Base-by-base conservation (phyloP, 257 asterid species). In the Forsythia viridissima region DNA sequence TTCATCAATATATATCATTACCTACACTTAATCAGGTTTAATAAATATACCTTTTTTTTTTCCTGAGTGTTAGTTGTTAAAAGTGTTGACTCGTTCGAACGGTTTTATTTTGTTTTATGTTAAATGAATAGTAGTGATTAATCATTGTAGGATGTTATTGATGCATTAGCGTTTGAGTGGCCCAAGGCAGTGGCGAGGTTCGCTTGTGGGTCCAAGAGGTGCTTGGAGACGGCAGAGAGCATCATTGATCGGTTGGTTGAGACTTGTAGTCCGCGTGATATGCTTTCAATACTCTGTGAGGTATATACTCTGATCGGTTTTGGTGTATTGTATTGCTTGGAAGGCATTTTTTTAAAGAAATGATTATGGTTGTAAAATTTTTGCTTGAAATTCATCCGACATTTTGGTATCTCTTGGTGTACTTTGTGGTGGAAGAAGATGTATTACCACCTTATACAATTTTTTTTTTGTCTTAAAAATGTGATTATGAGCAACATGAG, bases 261-360 rank as follows among this genome's bases (percentile, higher is more conserved):
- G 72, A 85, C 44, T 75, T 89, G 95, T 66, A 82, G 80, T 82
- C 92, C 99, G 6, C 97, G 98, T 0, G 99, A 95, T 67, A 90
- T 93, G 99, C 92, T 93, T 79, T 75, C 99, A 18, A 82, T 92
- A 83, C 89, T 95, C 44, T 90, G 90, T 75, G 98, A 88, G 86
- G 99, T 94, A 82, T 67, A 42, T 70, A 57, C 24, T 76, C 73
- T 79, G 75, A 65, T 65, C 48, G 79, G 83, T 41, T 59, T 24
- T 24, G 24, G 24, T 24, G 24, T 24, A 24, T 24, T 24, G 24
- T 0, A 24, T 24, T 24, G 24, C 24, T 24, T 24, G 24, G 24
- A 24, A 24, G 24, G 24, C 24, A 24, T 24, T 24, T 24, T 24
- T 24, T 24, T n/a, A n/a, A 24, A 24, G 24, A 24, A 24, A 24